These are phyloP conservation scores for Myxozyma mucilagina DNA, from an alignment of 805 yeast genomes.

Conservation along the genomic window DNA sequence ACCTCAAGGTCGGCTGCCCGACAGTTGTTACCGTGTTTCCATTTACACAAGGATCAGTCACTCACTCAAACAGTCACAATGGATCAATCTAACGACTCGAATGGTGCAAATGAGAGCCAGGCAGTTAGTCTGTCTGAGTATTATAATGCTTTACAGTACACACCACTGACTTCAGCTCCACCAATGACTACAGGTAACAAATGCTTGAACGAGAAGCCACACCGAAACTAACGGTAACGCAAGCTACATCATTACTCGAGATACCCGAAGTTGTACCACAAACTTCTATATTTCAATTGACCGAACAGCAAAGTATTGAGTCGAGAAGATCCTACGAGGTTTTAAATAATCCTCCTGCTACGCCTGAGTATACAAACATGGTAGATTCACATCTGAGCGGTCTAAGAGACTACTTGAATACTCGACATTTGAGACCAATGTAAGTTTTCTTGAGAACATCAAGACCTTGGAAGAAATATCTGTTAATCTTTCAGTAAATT, in stretches of 20 bases:
- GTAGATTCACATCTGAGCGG: slow-evolving; percentile 17
- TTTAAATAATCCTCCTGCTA: slow-evolving; percentile 7
- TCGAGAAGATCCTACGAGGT: slow-evolving; percentile 12
- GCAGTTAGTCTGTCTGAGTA: slow-evolving; percentile 6
- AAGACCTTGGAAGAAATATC: background rate
- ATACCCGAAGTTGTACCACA: slow-evolving; percentile 12
- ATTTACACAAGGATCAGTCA: background rate
- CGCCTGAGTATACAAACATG: background rate
- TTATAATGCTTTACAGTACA: slow-evolving; percentile 20
- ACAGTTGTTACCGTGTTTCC: too few species aligned
- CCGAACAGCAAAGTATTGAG: slow-evolving; percentile 15
- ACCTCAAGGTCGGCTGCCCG: too few species aligned
- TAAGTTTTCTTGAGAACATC: background rate
- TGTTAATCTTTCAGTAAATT: background rate
- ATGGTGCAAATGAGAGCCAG: background rate
- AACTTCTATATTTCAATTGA: slow-evolving; percentile 21
- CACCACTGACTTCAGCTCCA: slow-evolving; percentile 23
- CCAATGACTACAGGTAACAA: slow-evolving; percentile 20
- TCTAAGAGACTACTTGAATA: slow-evolving; percentile 12
- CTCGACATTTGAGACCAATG: slow-evolving; percentile 17
- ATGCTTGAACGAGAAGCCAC: background rate
- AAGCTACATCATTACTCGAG: slow-evolving; percentile 3
- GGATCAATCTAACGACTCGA: background rate
- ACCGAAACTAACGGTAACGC: background rate
- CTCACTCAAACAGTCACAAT: background rate